Evolutionary conservation across 352 stramenopile genomes (phyloP).

Genomic region (Aphanomyces invadans): DNA sequence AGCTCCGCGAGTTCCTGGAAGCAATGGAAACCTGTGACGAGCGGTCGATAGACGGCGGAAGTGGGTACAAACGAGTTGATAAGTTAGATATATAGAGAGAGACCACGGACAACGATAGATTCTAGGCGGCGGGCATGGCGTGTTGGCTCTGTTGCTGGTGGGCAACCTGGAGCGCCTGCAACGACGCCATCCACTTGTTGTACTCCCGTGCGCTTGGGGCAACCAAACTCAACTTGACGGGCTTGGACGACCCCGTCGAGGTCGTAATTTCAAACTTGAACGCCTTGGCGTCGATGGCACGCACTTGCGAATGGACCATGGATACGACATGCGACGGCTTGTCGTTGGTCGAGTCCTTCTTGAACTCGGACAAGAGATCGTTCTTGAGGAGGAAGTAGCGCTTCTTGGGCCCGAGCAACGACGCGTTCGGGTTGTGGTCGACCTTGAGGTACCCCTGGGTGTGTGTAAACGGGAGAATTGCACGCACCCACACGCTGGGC

Average conservation of each 20-base stretch:
- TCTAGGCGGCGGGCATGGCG: conserved; percentile 15
- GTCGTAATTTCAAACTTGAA: conserved; percentile 75
- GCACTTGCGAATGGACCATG: conserved; percentile 53
- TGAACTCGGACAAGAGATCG: conserved; percentile 55
- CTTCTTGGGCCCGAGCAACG: conserved; percentile 78
- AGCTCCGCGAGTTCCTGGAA: no score
- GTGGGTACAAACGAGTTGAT: not conserved
- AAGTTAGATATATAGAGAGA: conserved; percentile 25
- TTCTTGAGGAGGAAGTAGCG: conserved; percentile 73
- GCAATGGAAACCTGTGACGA: no score
- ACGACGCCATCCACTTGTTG: conserved; percentile 75
- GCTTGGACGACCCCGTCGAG: conserved; percentile 54
- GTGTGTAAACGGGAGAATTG: conserved; percentile 80
- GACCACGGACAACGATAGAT: no score
- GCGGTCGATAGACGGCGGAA: no score
- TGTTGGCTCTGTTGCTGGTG: conserved; percentile 6
- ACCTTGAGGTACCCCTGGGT: conserved; percentile 78
- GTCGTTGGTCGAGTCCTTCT: conserved; percentile 65
- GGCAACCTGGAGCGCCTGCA: conserved; percentile 38
- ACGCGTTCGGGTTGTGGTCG: conserved; percentile 39
- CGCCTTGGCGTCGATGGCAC: conserved; percentile 50
- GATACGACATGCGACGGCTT: conserved; percentile 59
- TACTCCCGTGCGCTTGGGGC: conserved; percentile 67
- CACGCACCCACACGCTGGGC: conserved; percentile 71
- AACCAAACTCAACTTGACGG: conserved; percentile 71